phyloP scores from a whole-genome alignment of 108 stramenopile genomes.

The Cyclotella kingstonii region DNA sequence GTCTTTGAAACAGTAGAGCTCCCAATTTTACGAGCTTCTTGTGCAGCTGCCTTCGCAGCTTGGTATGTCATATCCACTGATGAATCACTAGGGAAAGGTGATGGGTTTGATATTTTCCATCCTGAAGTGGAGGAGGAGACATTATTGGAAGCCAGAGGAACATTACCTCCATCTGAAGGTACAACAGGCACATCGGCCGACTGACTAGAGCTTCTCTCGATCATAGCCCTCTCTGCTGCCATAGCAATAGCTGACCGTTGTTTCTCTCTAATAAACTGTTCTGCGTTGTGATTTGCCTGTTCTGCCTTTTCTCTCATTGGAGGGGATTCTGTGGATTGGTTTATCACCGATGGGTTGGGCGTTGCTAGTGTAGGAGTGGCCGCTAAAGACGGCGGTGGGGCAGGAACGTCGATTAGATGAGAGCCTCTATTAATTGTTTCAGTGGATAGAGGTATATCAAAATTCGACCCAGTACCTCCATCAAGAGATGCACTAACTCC shows the following conservation, averaged over 20 bases:
- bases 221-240: slow-evolving; percentile 41
- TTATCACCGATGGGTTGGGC: background rate
- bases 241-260: slow-evolving; percentile 34
- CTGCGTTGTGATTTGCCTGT: slow-evolving; percentile 23
- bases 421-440: background rate
- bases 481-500: slow-evolving; percentile 24
- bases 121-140: background rate
- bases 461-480: too few relatives aligned
- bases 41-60: slow-evolving; percentile 41
- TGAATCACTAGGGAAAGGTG: background rate
- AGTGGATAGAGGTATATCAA: background rate
- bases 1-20: background rate
- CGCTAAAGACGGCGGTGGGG: background rate
- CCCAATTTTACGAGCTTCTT: slow-evolving; percentile 29
- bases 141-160: background rate
- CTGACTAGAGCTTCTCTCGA: slow-evolving; percentile 1
- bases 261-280: slow-evolving; percentile 42
- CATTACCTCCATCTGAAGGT: background rate
- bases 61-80: slow-evolving; percentile 30
- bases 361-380: background rate
- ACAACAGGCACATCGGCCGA: background rate
- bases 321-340: background rate
- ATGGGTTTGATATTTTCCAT: background rate
- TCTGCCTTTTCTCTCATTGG: slow-evolving; percentile 37
- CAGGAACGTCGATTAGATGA: background rate